Evolutionary conservation across 2,329 filamentous ascomycete genomes (phyloP).

Genomic region (Alternaria rosae): DNA sequence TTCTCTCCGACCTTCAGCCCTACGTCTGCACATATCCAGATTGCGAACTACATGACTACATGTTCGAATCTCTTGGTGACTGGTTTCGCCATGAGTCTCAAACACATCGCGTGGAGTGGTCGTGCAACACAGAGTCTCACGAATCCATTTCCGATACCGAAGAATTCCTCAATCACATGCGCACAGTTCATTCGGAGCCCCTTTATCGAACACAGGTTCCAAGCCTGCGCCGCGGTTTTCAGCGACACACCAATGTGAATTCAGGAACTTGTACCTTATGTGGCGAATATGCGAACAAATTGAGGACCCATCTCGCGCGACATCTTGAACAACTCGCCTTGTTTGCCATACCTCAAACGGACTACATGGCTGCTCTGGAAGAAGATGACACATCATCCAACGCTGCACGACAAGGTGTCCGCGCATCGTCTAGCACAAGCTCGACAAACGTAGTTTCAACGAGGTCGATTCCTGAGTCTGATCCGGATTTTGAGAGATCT

Average conservation of each 20-base stretch:
- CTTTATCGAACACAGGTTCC: not conserved
- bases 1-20: not conserved
- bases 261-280: not conserved
- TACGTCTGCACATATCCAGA: not conserved
- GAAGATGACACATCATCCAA: not conserved
- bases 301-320: not conserved
- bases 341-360: not conserved
- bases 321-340: not conserved
- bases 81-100: not conserved
- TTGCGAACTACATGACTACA: not conserved
- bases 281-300: not conserved
- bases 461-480: no score
- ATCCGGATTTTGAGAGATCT: no score
- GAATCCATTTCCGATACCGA: accelerated
- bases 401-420: not conserved
- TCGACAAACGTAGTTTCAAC: not conserved
- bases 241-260: not conserved
- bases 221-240: not conserved
- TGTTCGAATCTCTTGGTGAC: not conserved
- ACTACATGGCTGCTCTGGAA: not conserved
- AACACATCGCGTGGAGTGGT: not conserved
- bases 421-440: not conserved
- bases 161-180: not conserved
- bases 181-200: not conserved
- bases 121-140: not conserved